Evolutionary conservation across 1,139 yeast genomes (phyloP).

Genomic region (Geotrichum aggregatum): DNA sequence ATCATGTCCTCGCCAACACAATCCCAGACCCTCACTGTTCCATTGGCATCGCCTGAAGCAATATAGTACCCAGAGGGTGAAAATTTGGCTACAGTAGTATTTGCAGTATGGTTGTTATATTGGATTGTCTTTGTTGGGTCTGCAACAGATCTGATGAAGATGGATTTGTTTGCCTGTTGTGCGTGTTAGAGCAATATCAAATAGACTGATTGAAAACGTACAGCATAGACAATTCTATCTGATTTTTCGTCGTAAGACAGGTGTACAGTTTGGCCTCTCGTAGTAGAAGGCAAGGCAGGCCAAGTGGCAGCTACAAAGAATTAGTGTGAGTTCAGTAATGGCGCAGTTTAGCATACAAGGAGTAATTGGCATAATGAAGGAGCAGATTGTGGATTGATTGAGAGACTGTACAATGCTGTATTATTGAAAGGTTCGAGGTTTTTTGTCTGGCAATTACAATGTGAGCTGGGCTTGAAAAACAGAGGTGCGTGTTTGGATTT

Average conservation of each 20-base stretch:
- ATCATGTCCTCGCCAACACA: conserved; percentile 55
- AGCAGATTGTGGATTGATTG: neutral
- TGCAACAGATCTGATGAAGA: conserved; percentile 64
- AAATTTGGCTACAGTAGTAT: conserved; percentile 78
- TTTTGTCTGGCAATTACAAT: too few relatives aligned
- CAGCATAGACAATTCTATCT: conserved; percentile 70
- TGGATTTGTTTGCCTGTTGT: conserved; percentile 60
- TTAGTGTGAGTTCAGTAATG: neutral
- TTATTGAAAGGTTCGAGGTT: too few relatives aligned
- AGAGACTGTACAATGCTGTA: too few relatives aligned
- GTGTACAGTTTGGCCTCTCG: conserved; percentile 65
- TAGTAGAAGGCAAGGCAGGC: conserved; percentile 78
- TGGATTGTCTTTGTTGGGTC: conserved; percentile 52
- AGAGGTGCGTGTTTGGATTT: neutral
- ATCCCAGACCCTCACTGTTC: conserved; percentile 88
- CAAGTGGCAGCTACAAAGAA: conserved; percentile 29
- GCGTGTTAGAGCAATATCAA: neutral
- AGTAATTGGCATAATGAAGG: conserved; percentile 11
- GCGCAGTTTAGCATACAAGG: neutral
- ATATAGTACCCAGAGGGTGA: conserved; percentile 86
- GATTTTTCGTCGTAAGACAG: conserved; percentile 66
- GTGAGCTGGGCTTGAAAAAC: neutral
- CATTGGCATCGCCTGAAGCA: conserved; percentile 89
- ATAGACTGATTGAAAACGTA: neutral
- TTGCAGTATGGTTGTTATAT: conserved; percentile 64